Percentiles rank a stretch among this genome's conserved stretches.
Conservation (phyloP, 768 basidiomycete genomes). For the Agrocybe chaxingu region DNA sequence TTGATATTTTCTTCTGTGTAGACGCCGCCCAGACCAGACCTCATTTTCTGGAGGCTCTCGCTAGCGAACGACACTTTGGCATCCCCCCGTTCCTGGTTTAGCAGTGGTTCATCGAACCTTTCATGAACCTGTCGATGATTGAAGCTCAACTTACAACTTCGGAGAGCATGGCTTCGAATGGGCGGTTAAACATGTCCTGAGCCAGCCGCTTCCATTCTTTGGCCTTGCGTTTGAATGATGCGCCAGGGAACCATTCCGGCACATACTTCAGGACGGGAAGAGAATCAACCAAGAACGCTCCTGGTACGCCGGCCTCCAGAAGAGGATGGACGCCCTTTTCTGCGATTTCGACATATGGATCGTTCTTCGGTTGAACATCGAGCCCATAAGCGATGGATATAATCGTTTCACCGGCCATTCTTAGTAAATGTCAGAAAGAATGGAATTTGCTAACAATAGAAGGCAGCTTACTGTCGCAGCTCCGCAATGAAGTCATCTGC, state of each 20-base stretch:
- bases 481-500: constrained; percentile 30
- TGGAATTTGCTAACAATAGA: background rate
- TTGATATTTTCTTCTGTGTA: constrained; percentile 15
- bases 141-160: constrained; percentile 23
- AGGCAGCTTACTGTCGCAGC: constrained; percentile 29
- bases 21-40: background rate
- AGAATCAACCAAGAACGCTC: constrained; percentile 25
- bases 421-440: constrained; percentile 8
- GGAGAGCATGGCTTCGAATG: constrained; percentile 26
- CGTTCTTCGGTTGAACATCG: constrained; percentile 30
- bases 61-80: constrained; percentile 16
- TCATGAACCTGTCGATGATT: background rate
- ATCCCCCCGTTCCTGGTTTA: constrained; percentile 14
- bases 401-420: constrained; percentile 30
- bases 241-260: constrained; percentile 29
- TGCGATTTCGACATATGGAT: constrained; percentile 39
- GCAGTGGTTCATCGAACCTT: constrained; percentile 12
- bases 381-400: constrained; percentile 44
- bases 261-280: constrained; percentile 23
- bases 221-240: constrained; percentile 34
- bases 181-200: constrained; percentile 29
- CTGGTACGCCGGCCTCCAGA: constrained; percentile 26
- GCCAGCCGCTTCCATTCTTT: constrained; percentile 29
- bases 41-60: constrained; percentile 8
- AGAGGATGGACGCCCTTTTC: constrained; percentile 32